Evolutionary conservation across 495 filamentous ascomycete species (phyloP).

Genomic region (Aspergillus avenaceus): DNA sequence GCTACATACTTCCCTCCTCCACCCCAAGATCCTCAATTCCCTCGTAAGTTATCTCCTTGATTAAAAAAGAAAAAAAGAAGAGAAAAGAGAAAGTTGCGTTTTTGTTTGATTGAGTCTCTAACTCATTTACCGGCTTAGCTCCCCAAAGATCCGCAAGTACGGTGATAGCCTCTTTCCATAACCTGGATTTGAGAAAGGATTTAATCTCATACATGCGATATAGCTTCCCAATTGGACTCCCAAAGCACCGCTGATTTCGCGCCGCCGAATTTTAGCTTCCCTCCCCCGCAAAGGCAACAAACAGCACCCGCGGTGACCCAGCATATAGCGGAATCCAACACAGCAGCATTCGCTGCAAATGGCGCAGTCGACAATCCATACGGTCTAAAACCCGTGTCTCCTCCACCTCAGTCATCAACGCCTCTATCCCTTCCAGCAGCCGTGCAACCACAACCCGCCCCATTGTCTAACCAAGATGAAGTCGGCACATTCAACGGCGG

Average conservation of each 20-base stretch:
- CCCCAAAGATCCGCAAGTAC: constrained; percentile 15
- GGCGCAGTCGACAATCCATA: not conserved
- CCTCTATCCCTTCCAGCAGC: not conserved
- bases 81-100: too few species aligned
- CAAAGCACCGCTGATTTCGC: constrained; percentile 26
- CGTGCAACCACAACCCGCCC: constrained; percentile 25
- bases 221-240: constrained; percentile 8
- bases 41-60: constrained; percentile 14
- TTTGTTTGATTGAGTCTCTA: not conserved
- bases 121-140: constrained; percentile 3
- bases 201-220: not conserved
- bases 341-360: constrained; percentile 3
- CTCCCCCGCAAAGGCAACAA: constrained; percentile 32
- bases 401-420: constrained; percentile 16
- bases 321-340: constrained; percentile 12
- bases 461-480: constrained; percentile 71
- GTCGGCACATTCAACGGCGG: constrained; percentile 95
- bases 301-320: constrained; percentile 6
- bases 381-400: not conserved
- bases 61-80: too few species aligned
- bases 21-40: constrained; percentile 9
- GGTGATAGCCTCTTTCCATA: not conserved
- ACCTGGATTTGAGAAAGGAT: not conserved
- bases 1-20: constrained; percentile 13
- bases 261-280: constrained; percentile 33